Percentiles rank a stretch among this genome's conserved stretches.
These are phyloP conservation scores for Mesembryanthemum crystallinum DNA, from an alignment of 148 eudicot species.

Conservation along the genomic window DNA sequence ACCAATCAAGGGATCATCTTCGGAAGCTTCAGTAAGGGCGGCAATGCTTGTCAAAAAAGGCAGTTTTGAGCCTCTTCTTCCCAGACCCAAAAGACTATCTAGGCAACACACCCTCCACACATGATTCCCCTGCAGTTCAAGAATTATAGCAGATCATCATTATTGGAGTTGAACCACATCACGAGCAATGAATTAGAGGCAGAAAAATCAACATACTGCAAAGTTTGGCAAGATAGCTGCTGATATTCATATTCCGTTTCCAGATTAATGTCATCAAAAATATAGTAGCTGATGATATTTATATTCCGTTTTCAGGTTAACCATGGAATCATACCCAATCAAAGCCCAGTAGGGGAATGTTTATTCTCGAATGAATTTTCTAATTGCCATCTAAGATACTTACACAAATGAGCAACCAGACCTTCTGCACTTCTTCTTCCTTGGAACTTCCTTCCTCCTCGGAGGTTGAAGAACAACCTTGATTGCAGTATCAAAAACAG, in stretches of 20 bases:
- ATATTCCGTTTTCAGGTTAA: neutral
- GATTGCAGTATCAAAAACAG: conserved; percentile 78
- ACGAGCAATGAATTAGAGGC: neutral
- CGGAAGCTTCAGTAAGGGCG: conserved; percentile 14
- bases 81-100: neutral
- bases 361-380: too few relatives aligned
- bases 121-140: conserved; percentile 60
- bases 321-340: neutral
- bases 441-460: conserved; percentile 66
- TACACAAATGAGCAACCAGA: conserved; percentile 80
- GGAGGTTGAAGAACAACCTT: conserved; percentile 98
- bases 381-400: conserved; percentile 28
- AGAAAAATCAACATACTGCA: neutral
- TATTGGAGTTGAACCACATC: neutral
- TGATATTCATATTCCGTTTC: neutral
- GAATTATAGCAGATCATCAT: neutral
- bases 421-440: conserved; percentile 54
- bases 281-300: neutral
- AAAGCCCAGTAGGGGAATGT: too few relatives aligned
- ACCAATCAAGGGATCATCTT: neutral
- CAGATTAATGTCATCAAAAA: too few relatives aligned
- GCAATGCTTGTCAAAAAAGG: conserved; percentile 12
- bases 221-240: neutral
- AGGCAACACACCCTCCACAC: conserved; percentile 82
- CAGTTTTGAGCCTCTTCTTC: neutral